Evolutionary conservation across 352 stramenopile genomes (phyloP), one percentile per base, ranked within the genome.

Genomic region (Pythium brachiatum): DNA sequence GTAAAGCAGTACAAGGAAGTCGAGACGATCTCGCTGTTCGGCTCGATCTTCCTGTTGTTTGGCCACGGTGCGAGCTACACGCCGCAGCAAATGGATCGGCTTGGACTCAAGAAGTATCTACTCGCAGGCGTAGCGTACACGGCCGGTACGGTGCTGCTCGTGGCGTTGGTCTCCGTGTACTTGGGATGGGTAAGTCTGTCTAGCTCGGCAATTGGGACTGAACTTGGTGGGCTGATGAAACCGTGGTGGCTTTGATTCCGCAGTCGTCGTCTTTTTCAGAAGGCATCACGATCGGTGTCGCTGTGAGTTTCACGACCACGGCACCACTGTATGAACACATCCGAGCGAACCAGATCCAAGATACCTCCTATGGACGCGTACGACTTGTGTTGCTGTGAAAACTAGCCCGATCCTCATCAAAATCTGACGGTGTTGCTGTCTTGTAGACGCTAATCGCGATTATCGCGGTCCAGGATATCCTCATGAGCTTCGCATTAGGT

Each of bases 41-140:
- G 93, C 15, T 96, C 88, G 2, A 89, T 98, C 31, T 98, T 98
- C 60, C 66, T 98, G 41, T 71, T 98, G 2, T 98, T 98, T 66
- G 86, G 86, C n/a, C 86, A 95, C 60, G 86, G 86, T 29, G 83
- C 86, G 0, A 76, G 72, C 9, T 95, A 94, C 59, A 80, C 80
- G 11, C 77, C 83, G 0, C 82, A 91, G 56, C 66, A 80, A 16
- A 75, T 84, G 0, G 85, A 94, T 20, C 74, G 77, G 52, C 65
- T 89, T 18, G 48, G 54, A 11, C 83, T 93, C 54, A 83, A 80
- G 51, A 76, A 78, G 52, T 92, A 95, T 54, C 80, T 93, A 62
- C 47, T 82, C 21, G 84, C 78, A 15, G 84, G 86, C 23, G 75
- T 90, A 29, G 76, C 82, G 18, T 95, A 95, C 62, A 88, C 92